These are phyloP conservation scores for Auricularia sp. DNA, from an alignment of 768 basidiomycete species.

Conservation along the genomic window DNA sequence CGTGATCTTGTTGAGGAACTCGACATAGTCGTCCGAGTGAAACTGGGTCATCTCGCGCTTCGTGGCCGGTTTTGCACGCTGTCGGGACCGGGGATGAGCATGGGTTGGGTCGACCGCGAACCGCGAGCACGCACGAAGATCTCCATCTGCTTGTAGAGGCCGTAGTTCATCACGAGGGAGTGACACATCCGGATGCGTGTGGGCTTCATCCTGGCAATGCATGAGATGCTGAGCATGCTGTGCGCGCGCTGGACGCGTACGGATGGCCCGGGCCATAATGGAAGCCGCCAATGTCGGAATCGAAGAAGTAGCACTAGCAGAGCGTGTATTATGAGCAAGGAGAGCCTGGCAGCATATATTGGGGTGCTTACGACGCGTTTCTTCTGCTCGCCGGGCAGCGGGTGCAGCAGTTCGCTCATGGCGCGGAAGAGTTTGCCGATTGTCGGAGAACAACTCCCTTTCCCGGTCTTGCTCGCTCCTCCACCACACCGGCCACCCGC, in stretches of 20 bases:
- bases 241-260: slow-evolving; percentile 31
- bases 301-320: slow-evolving; percentile 93
- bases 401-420: slow-evolving; percentile 38
- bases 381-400: slow-evolving; percentile 68
- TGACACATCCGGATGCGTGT: slow-evolving; percentile 99
- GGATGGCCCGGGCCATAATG: slow-evolving; percentile 98
- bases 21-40: slow-evolving; percentile 98
- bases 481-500: too few relatives aligned
- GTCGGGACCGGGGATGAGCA: slow-evolving; percentile 1
- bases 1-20: slow-evolving; percentile 87
- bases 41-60: slow-evolving; percentile 99
- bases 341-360: slow-evolving; percentile 3
- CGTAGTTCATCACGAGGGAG: slow-evolving; percentile 99
- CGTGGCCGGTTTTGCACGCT: slow-evolving; percentile 98
- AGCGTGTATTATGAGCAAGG: slow-evolving; percentile 3
- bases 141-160: slow-evolving; percentile 99
- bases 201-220: slow-evolving; percentile 72
- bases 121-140: slow-evolving; percentile 69
- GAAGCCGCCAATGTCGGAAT: slow-evolving; percentile 97
- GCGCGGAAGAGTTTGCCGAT: background rate
- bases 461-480: too few relatives aligned
- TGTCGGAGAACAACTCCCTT: too few relatives aligned
- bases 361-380: slow-evolving; percentile 70
- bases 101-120: background rate
- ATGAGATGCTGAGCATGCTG: slow-evolving; percentile 7